Base-by-base conservation (phyloP, 2,329 filamentous ascomycete species). In the Alternaria sp. region DNA sequence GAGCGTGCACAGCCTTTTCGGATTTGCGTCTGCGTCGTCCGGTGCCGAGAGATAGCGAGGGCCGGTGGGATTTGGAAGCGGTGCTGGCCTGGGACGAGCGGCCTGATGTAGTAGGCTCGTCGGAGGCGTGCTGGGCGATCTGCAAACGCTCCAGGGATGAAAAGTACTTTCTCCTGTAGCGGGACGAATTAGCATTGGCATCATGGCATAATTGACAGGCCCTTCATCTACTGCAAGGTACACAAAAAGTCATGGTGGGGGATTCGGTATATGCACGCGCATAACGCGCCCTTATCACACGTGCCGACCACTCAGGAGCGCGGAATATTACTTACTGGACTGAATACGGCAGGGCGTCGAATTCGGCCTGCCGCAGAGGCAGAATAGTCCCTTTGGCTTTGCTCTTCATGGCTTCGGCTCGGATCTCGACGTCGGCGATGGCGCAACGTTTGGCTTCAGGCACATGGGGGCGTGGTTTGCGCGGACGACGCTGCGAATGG, bases 61-160 rank as follows among this genome's bases (percentile, higher is more conserved):
- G 69, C 45, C 66, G 66, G 53, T 70, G 65, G 37, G 66, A 64
- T 49, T 58, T 66, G 46, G 66, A 66, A 7, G 72, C 65, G 14
- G 70, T 72, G 46, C 62, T 63, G 49, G 72, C 67, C 56, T 66
- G 72, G 55, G 74, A 75, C 44, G 73, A 72, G 62, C 65, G 72
- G 55, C 61, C 61, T 55, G 71, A 74, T 37, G 60, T 69, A 41
- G 37, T 41, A 64, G 65, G 67, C 60, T 73, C 63, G 62, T 74
- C 66, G 59, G 69, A 74, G 70, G 71, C 69, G 54, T 80, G 81
- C 71, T 89, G 88, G 55, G 86, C 87, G 76, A 93, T 88, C 71
- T 88, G 87, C 62, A 92, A 84, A 61, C 90, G 87, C 79, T 93
- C 91, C 66, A 91, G 84, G 8, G 88, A 89, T 30, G 90, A 92